These are phyloP conservation scores for Boehmeria nivea DNA, from an alignment of 306 rosid genomes.

Conservation along the genomic window DNA sequence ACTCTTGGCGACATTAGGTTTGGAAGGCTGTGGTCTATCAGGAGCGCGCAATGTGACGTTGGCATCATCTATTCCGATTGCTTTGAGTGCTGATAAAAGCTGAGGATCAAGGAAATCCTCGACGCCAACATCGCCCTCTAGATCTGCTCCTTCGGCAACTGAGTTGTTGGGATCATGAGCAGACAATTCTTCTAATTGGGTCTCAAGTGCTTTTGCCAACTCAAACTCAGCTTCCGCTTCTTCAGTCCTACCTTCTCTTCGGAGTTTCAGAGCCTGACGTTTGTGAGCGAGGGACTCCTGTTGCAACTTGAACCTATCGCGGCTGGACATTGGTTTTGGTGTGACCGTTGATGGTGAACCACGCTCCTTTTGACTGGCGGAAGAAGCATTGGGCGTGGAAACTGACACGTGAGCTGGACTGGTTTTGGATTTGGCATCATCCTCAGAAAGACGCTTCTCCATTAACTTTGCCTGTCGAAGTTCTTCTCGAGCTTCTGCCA, in stretches of 20 bases:
- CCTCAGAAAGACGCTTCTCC: slow-evolving; percentile 59
- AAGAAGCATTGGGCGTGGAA: neutral
- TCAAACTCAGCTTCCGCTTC: slow-evolving; percentile 89
- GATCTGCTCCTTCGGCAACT: slow-evolving; percentile 28
- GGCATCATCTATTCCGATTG: slow-evolving; percentile 57
- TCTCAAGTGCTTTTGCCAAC: slow-evolving; percentile 82
- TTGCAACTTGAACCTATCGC: slow-evolving; percentile 96
- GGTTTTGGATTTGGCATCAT: slow-evolving; percentile 33
- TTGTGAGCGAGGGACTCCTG: slow-evolving; percentile 90
- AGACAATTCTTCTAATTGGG: slow-evolving; percentile 64
- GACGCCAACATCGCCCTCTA: slow-evolving; percentile 45
- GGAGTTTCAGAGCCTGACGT: slow-evolving; percentile 79
- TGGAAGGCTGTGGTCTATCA: slow-evolving; percentile 42
- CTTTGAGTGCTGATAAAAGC: slow-evolving; percentile 69
- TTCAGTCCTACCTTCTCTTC: slow-evolving; percentile 73
- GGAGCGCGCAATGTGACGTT: slow-evolving; percentile 34
- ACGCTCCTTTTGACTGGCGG: no score
- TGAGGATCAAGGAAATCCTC: slow-evolving; percentile 98
- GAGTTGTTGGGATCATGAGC: slow-evolving; percentile 40
- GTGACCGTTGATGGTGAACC: slow-evolving; percentile 18
- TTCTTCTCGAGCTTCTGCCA: slow-evolving; percentile 82
- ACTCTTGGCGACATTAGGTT: slow-evolving; percentile 28
- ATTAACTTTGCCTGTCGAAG: slow-evolving; percentile 72
- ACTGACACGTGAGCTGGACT: slow-evolving; percentile 20
- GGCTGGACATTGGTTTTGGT: slow-evolving; percentile 60